Base-by-base conservation (phyloP, 2,329 filamentous ascomycete genomes). In the Sclerotinia subarctica region DNA sequence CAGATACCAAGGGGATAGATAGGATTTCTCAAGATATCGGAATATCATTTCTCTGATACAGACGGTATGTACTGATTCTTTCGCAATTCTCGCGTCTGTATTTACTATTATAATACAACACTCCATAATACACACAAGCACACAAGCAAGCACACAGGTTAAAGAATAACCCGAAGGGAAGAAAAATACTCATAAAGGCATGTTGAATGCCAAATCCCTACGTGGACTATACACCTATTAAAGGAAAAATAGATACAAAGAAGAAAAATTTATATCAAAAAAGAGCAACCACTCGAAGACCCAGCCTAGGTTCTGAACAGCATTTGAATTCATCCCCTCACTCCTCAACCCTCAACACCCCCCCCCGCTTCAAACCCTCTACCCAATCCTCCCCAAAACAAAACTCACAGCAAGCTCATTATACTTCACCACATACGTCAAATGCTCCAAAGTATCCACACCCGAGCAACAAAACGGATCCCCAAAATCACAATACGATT, bases 401-500 rank as follows among this genome's bases (percentile, higher is more conserved):
- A 64, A 64, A 7, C n/a, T 6, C 32, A 44, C 10, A 38, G 60
- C 60, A 10, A 29, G 0, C 5, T 4, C 6, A 4, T 54, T 52
- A 54, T 64, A 54, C 35, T 44, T 44, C 5, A 19, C 11, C 5
- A 44, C 35, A 32, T 64, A 64, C 3, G 51, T 35, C 49, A 64
- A 54, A 44, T 64, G 60, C 2, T 24, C 60, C 24, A 64, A 0
- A 1, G 38, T 49, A 64, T 64, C 32, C n/a, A 54, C 13, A 0
- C 60, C 60, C 1, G 49, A 54, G 5, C 49, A 64, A 17, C 60
- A 64, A 32, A 64, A 64, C 4, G 60, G 49, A 54, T 64, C 49
- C 2, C 60, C 60, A 11, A 54, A 54, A 64, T 64, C 60, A 26
- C 47, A 64, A 13, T 64, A 64, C 2, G 60, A 42, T 17, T 54